These are phyloP conservation scores for Brachypodium distachyon DNA, from an alignment of 202 grass and related monocot species.

Conservation along the genomic window DNA sequence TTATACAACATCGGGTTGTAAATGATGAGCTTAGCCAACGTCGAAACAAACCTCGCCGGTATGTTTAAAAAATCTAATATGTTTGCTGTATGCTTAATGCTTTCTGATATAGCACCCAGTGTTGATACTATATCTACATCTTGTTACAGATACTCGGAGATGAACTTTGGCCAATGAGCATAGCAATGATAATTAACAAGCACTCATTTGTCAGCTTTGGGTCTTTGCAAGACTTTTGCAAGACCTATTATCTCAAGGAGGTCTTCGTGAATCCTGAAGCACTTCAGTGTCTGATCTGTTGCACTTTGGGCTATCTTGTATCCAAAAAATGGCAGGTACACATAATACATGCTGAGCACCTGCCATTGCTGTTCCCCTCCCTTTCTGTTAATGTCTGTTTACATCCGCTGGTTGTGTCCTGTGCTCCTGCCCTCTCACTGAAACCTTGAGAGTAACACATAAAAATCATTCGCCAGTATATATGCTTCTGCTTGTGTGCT, in stretches of 20 bases:
- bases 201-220: conserved; percentile 18
- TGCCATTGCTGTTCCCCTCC: not conserved
- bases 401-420: not conserved
- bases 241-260: conserved; percentile 4
- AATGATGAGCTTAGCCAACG: conserved; percentile 61
- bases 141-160: conserved; percentile 79
- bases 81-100: not conserved
- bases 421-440: not conserved
- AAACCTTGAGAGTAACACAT: not conserved
- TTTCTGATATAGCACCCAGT: not conserved
- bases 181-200: conserved; percentile 3
- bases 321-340: conserved; percentile 27
- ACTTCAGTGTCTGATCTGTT: conserved; percentile 31
- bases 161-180: conserved; percentile 87
- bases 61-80: conserved; percentile 12
- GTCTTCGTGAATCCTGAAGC: conserved; percentile 7
- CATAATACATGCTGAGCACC: not conserved
- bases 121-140: conserved; percentile 19
- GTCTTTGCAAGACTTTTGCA: conserved; percentile 17
- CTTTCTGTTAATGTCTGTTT: not conserved
- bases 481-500: no score
- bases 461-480: not conserved
- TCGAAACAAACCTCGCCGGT: conserved; percentile 90
- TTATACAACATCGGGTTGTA: conserved; percentile 52
- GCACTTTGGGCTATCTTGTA: conserved; percentile 27